Evolutionary conservation across 2,329 filamentous ascomycete genomes (phyloP).

Genomic region (Rhynchosporium secalis): DNA sequence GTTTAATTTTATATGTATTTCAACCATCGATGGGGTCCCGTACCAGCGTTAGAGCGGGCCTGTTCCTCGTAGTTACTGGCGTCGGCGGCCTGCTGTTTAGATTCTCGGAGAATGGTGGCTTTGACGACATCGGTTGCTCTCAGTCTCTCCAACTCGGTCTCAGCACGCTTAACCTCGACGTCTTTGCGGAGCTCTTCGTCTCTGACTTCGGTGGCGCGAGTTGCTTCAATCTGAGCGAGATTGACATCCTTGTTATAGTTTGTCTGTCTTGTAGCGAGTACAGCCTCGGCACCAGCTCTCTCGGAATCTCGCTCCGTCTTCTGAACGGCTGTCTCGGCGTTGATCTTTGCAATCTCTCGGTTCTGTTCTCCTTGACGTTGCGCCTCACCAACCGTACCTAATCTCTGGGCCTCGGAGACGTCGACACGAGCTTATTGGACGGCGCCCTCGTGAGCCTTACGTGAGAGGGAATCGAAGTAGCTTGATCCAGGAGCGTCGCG

Average conservation of each 20-base stretch:
- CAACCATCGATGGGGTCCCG: background rate
- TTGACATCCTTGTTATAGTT: slow-evolving; percentile 72
- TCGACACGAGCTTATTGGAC: slow-evolving; percentile 75
- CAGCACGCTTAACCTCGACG: slow-evolving; percentile 75
- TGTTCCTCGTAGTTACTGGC: slow-evolving; percentile 63
- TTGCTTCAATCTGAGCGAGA: slow-evolving; percentile 72
- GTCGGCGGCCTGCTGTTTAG: slow-evolving; percentile 68
- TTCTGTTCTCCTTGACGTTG: slow-evolving; percentile 78
- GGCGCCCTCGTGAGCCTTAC: slow-evolving; percentile 83
- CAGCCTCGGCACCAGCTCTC: slow-evolving; percentile 75
- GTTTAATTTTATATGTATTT: background rate
- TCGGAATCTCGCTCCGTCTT: slow-evolving; percentile 84
- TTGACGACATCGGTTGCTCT: slow-evolving; percentile 77
- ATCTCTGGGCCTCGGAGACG: slow-evolving; percentile 62
- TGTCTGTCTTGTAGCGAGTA: slow-evolving; percentile 71
- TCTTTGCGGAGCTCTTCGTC: slow-evolving; percentile 80
- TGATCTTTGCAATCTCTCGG: slow-evolving; percentile 84
- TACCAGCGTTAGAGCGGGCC: slow-evolving; percentile 54
- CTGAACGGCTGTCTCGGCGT: slow-evolving; percentile 79
- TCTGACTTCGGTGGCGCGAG: slow-evolving; percentile 69
- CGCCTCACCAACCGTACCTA: slow-evolving; percentile 74
- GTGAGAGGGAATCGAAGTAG: slow-evolving; percentile 79
- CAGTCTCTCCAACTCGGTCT: slow-evolving; percentile 77
- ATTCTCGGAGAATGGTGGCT: slow-evolving; percentile 68
- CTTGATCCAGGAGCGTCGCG: slow-evolving; percentile 79